Conservation (phyloP, 1,284 basidiomycete species). For the Marasmius fiardii region DNA sequence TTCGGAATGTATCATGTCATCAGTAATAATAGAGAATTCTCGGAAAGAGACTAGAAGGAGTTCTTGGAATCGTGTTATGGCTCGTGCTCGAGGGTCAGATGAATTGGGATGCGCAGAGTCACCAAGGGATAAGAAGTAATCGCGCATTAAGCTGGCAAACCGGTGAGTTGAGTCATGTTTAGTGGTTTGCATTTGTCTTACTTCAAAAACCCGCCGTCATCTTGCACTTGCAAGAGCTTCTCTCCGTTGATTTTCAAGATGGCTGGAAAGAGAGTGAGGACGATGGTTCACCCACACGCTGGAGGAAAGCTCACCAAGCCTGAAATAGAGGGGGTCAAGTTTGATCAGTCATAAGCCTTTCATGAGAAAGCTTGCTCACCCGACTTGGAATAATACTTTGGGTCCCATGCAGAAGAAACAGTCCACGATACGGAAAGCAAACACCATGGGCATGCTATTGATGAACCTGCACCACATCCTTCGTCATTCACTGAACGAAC, state of each 20-base stretch:
- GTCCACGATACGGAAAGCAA: slow-evolving; percentile 97
- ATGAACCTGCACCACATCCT: slow-evolving; percentile 63
- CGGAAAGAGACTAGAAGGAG: slow-evolving; percentile 94
- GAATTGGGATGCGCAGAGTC: slow-evolving; percentile 94
- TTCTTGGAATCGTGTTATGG: slow-evolving; percentile 98
- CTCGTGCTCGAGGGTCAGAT: slow-evolving; percentile 84
- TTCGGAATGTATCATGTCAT: slow-evolving; percentile 91
- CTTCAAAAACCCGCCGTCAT: slow-evolving; percentile 98
- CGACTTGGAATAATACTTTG: slow-evolving; percentile 97
- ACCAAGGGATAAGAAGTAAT: slow-evolving; percentile 92
- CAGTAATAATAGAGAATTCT: slow-evolving; percentile 95
- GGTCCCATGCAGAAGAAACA: slow-evolving; percentile 99
- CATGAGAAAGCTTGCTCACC: slow-evolving; percentile 58
- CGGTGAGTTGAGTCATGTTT: neutral
- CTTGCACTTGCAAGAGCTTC: slow-evolving; percentile 90
- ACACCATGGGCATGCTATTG: slow-evolving; percentile 99
- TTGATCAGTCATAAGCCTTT: neutral
- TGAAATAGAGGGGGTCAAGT: slow-evolving; percentile 14
- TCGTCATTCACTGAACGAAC: neutral
- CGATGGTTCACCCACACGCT: neutral
- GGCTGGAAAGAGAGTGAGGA: slow-evolving; percentile 42
- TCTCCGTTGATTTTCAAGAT: slow-evolving; percentile 99
- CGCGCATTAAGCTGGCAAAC: slow-evolving; percentile 75
- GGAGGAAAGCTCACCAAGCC: slow-evolving; percentile 38
- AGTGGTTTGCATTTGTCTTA: slow-evolving; percentile 29